These are phyloP conservation scores for Capsicum chinense DNA, from an alignment of 257 asterid genomes.

Conservation along the genomic window DNA sequence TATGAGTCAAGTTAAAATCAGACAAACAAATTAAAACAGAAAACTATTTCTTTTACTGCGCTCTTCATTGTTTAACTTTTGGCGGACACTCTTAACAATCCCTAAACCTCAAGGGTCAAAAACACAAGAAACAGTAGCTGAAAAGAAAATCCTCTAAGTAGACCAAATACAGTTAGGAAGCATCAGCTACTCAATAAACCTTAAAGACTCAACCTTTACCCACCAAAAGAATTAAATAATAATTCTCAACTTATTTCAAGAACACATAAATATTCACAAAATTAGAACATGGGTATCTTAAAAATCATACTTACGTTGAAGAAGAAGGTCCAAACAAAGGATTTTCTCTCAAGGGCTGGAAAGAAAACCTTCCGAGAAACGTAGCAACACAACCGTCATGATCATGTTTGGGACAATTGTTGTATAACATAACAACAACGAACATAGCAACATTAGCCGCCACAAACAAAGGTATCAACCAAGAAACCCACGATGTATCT, in stretches of 20 bases:
- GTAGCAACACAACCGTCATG: constrained; percentile 53
- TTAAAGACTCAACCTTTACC: neutral
- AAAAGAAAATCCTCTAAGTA: constrained; percentile 6
- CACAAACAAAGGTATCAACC: constrained; percentile 77
- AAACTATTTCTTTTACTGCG: neutral
- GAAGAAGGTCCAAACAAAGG: constrained; percentile 93
- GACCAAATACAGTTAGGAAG: constrained; percentile 20
- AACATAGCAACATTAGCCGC: constrained; percentile 66
- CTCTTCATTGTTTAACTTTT: neutral
- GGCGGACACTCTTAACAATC: neutral
- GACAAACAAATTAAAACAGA: too few species aligned
- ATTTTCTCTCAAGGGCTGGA: constrained; percentile 80
- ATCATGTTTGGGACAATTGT: constrained; percentile 66
- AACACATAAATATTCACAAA: constrained; percentile 19
- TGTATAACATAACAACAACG: constrained; percentile 67
- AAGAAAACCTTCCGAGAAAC: constrained; percentile 80
- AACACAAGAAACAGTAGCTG: constrained; percentile 5
- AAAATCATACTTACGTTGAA: constrained; percentile 59
- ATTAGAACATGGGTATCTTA: constrained; percentile 22
- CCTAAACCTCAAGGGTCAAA: neutral
- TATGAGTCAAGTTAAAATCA: too few species aligned
- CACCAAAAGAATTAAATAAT: neutral
- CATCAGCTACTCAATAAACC: neutral
- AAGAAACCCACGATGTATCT: constrained; percentile 68
- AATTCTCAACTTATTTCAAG: neutral